Base-by-base conservation (phyloP, 495 filamentous ascomycete species). In the Apiosordaria backusii region DNA sequence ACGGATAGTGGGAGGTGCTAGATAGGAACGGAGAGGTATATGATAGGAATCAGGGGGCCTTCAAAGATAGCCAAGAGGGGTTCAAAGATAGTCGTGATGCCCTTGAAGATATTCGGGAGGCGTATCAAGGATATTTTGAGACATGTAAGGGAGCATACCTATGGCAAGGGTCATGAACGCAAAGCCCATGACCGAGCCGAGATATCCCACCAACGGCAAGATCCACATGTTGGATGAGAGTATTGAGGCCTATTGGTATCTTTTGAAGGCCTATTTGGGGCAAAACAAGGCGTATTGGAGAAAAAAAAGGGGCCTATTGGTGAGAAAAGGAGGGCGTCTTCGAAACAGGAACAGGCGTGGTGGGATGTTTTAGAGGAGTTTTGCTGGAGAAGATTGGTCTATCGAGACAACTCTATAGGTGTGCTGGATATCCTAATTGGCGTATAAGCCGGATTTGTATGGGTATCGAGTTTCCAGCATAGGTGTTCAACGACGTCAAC, bases 81-180 rank as follows among this genome's bases (percentile, higher is more conserved):
- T n/a, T n/a, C n/a, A n/a, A n/a, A n/a, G n/a, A n/a, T n/a, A n/a
- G n/a, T n/a, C n/a, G n/a, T n/a, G n/a, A n/a, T n/a, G n/a, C 35
- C 35, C 16, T 13, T 45, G 6, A 45, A 18, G 13, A 45, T 13
- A n/a, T n/a, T n/a, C n/a, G n/a, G n/a, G n/a, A n/a, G n/a, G n/a
- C n/a, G n/a, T n/a, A n/a, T n/a, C n/a, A n/a, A n/a, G 40, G 40
- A 50, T 6, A 55, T 3, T 55, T 6, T 21, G 52, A 18, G 16
- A 7, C 22, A 55, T 55, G 53, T n/a, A 55, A 55, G 53, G n/a
- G 53, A 21, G 53, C 22, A 21, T 87, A 96, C 93, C 93, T 70
- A 97, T 97, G 18, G 93, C 91, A 18, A 98, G 83, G 5, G 94
- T 97, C 54, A 99, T 84, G 81, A 99, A 98, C 60, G 85, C 84